A percentile compares a stretch with the other conserved stretches of the same genome.
phyloP scores from a whole-genome alignment of 2,329 filamentous ascomycete genomes.

The Dothiorella sarmentorum region DNA sequence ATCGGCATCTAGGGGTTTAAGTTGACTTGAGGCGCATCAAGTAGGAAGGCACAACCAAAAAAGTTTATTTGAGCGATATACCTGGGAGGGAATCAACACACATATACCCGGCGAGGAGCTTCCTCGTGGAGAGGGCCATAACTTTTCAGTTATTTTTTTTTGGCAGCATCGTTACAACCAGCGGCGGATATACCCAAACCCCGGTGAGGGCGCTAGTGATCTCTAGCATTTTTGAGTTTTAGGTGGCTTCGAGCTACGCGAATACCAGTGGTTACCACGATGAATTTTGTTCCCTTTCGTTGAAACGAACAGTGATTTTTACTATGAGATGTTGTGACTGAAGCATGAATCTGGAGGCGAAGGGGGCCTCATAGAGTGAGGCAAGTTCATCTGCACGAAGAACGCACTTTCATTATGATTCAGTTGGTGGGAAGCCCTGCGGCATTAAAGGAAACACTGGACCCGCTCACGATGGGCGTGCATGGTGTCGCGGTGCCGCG shows the following conservation, averaged over 20 bases:
- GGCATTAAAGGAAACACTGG: background rate
- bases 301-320: no score
- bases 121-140: slow-evolving; percentile 30
- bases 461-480: background rate
- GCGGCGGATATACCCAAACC: slow-evolving; percentile 36
- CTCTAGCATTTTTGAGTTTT: slow-evolving; percentile 13
- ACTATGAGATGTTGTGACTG: no score
- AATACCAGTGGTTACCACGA: slow-evolving; percentile 4
- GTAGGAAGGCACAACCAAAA: background rate
- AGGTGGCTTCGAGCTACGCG: background rate
- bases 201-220: slow-evolving; percentile 31
- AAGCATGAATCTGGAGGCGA: no score
- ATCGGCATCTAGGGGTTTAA: slow-evolving; percentile 1
- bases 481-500: background rate
- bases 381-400: background rate
- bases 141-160: slow-evolving; percentile 21
- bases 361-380: no score
- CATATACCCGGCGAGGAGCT: slow-evolving; percentile 35
- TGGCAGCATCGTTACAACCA: slow-evolving; percentile 27
- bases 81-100: background rate
- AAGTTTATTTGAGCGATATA: slow-evolving; percentile 15
- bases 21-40: background rate
- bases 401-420: background rate
- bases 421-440: background rate
- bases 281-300: background rate